Evolutionary conservation across 23 red algal species (phyloP).

Genomic region (Cyanidioschyzon merolae): DNA sequence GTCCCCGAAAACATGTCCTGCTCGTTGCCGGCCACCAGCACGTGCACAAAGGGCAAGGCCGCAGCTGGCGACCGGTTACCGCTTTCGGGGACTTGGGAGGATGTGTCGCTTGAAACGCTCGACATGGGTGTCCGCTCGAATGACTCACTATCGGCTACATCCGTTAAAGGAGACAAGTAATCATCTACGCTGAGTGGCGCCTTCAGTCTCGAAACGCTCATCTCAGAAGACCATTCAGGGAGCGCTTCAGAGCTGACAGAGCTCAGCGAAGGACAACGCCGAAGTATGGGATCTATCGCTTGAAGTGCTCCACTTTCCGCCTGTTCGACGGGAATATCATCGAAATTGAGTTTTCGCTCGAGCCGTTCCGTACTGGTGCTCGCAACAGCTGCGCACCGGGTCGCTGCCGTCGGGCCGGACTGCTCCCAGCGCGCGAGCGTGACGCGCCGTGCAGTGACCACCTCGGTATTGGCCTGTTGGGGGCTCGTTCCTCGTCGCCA

Average conservation of each 20-base stretch:
- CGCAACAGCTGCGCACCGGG: neutral
- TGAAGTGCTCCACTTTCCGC: neutral
- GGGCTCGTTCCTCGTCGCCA: neutral
- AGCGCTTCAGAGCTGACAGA: neutral
- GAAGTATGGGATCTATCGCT: neutral
- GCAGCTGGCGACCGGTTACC: neutral
- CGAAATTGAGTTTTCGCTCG: neutral
- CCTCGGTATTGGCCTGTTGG: neutral
- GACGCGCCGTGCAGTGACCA: neutral
- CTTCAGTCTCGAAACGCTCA: neutral
- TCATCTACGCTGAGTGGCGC: neutral
- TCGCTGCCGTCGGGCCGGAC: neutral
- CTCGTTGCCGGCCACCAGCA: constrained; percentile 11
- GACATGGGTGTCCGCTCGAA: neutral
- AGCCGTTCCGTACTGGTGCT: neutral
- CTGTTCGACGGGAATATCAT: neutral
- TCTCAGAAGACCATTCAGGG: neutral
- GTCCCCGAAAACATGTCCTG: neutral
- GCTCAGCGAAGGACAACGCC: neutral
- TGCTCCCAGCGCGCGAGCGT: neutral
- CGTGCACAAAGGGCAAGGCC: neutral
- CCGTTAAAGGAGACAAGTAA: neutral
- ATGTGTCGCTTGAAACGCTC: neutral
- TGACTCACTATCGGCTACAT: neutral
- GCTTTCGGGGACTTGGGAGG: neutral